Conservation (phyloP, 805 yeast species). For the Wickerhamiella musiphila region DNA sequence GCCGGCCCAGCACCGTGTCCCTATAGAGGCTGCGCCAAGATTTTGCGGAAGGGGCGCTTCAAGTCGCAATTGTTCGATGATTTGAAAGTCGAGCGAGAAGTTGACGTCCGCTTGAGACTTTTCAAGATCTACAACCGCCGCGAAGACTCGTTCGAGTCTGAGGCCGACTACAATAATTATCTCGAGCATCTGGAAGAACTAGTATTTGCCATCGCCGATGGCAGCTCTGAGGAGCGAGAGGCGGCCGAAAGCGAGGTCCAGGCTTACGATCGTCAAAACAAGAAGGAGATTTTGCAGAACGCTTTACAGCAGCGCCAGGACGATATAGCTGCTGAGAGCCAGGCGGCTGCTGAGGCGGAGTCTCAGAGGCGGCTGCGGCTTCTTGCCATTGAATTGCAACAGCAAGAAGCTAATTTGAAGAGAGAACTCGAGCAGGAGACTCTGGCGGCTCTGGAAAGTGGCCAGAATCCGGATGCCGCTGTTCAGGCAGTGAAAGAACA, state of each 20-base stretch:
- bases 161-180: slow-evolving; percentile 53
- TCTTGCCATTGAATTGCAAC: slow-evolving; percentile 47
- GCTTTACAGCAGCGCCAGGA: slow-evolving; percentile 59
- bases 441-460: slow-evolving; percentile 33
- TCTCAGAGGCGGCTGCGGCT: slow-evolving; percentile 31
- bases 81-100: slow-evolving; percentile 74
- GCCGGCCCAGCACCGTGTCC: slow-evolving; percentile 97
- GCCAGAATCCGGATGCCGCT: slow-evolving; percentile 29
- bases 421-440: slow-evolving; percentile 37
- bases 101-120: slow-evolving; percentile 73
- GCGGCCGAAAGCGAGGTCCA: slow-evolving; percentile 38
- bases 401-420: slow-evolving; percentile 29
- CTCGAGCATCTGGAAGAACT: slow-evolving; percentile 71
- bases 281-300: slow-evolving; percentile 58
- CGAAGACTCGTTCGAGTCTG: slow-evolving; percentile 46
- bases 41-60: slow-evolving; percentile 71
- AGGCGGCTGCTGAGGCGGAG: slow-evolving; percentile 57
- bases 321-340: slow-evolving; percentile 39
- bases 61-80: slow-evolving; percentile 90
- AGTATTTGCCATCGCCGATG: slow-evolving; percentile 57
- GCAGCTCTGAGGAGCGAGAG: slow-evolving; percentile 52
- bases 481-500: slow-evolving; percentile 36
- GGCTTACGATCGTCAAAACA: slow-evolving; percentile 48
- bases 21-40: slow-evolving; percentile 76
- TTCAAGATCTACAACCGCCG: slow-evolving; percentile 64